phyloP scores from a whole-genome alignment of 495 filamentous ascomycete species.

The Parathielavia hyrcaniae region DNA sequence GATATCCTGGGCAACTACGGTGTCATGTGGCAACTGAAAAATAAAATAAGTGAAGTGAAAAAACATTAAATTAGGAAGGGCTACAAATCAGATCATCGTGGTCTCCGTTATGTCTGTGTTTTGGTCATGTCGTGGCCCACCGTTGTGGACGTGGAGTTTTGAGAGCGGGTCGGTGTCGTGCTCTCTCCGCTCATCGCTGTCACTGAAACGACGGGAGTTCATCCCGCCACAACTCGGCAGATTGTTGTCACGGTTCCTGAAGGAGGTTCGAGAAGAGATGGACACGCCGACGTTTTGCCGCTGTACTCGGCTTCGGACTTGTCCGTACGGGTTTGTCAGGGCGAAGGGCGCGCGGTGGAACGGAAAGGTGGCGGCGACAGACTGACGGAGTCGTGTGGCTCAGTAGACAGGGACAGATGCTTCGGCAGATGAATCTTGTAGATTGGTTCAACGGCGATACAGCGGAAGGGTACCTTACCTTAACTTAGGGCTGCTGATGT shows the following conservation, averaged over 20 bases:
- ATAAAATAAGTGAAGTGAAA: background rate
- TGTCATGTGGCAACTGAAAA: background rate
- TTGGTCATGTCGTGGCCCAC: background rate
- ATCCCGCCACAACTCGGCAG: background rate
- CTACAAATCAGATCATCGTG: background rate
- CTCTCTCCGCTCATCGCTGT: background rate
- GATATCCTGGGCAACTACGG: background rate
- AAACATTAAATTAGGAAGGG: no score
- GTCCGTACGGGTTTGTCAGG: no score
- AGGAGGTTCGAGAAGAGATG: background rate
- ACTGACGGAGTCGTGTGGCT: background rate
- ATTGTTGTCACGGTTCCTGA: background rate
- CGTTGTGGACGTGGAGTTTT: background rate
- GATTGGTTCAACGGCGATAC: background rate
- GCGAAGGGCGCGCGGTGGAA: slow-evolving; percentile 7
- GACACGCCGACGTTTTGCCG: no score
- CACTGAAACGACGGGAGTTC: background rate
- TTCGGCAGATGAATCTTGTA: background rate
- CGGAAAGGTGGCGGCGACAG: background rate
- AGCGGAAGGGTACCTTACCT: no score
- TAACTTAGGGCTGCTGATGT: no score
- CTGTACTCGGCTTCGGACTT: no score
- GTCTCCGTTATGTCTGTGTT: background rate
- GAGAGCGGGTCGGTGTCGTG: background rate
- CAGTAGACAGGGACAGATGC: background rate